These are phyloP conservation scores for Capsella rubella DNA, from an alignment of 441 rosid species.

Conservation along the genomic window DNA sequence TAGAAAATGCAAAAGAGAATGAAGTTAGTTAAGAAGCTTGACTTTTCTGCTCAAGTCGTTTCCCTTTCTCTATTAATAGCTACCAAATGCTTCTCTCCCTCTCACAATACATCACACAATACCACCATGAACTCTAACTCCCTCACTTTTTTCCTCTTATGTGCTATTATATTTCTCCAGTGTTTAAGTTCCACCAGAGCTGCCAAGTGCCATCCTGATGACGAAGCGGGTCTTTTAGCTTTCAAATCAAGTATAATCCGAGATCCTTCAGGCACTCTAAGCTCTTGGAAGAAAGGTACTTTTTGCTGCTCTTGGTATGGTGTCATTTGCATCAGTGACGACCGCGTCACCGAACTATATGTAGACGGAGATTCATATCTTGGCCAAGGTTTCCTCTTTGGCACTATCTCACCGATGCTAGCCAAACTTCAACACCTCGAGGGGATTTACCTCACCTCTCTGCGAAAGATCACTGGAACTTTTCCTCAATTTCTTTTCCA, in stretches of 20 bases:
- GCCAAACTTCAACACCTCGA: slow-evolving; percentile 55
- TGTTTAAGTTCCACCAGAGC: slow-evolving; percentile 43
- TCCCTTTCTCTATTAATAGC: neutral
- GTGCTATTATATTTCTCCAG: neutral
- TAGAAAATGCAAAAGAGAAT: neutral
- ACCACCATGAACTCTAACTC: neutral
- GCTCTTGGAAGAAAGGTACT: neutral
- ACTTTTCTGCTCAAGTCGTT: neutral
- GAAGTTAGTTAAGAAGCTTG: neutral
- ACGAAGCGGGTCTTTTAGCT: slow-evolving; percentile 61
- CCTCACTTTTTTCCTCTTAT: neutral
- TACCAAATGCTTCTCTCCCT: neutral
- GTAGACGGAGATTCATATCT: neutral
- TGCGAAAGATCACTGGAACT: slow-evolving; percentile 53
- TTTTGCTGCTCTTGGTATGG: neutral
- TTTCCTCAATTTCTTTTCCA: slow-evolving; percentile 60
- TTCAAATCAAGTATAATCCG: slow-evolving; percentile 56
- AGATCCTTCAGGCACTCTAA: neutral
- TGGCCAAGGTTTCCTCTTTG: slow-evolving; percentile 44
- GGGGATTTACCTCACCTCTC: slow-evolving; percentile 49
- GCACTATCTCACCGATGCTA: slow-evolving; percentile 62
- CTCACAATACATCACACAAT: neutral
- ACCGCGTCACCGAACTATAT: slow-evolving; percentile 56
- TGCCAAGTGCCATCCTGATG: slow-evolving; percentile 59
- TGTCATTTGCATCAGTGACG: slow-evolving; percentile 39